A percentile compares a stretch with the other conserved stretches of the same genome.
Evolutionary conservation across 768 basidiomycete genomes (phyloP).

Genomic region (Suillus paluster): DNA sequence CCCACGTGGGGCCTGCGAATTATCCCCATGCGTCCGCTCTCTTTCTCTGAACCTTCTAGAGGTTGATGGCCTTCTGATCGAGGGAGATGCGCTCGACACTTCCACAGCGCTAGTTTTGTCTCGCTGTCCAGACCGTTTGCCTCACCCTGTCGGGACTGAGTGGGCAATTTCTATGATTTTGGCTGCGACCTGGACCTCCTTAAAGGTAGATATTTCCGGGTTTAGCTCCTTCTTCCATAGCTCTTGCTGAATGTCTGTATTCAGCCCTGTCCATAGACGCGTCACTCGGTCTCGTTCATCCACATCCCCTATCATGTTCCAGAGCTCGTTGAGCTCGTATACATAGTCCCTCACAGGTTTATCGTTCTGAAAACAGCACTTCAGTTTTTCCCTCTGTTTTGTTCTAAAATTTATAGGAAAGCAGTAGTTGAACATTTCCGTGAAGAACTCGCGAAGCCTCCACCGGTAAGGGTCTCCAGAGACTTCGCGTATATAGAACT

Average conservation of each 20-base stretch:
- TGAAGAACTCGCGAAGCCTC: constrained; percentile 35
- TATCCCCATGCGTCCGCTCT: no score
- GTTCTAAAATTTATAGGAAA: constrained; percentile 33
- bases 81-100: no score
- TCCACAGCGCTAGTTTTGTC: no score
- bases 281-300: constrained; percentile 34
- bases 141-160: no score
- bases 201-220: no score
- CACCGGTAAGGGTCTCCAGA: constrained; percentile 23
- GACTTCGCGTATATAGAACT: constrained; percentile 38
- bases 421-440: constrained; percentile 40
- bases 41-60: no score
- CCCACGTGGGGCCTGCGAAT: no score
- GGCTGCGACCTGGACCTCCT: no score
- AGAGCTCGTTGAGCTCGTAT: no score
- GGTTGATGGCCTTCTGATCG: no score
- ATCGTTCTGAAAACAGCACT: constrained; percentile 25
- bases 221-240: constrained; percentile 36
- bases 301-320: constrained; percentile 35
- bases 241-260: constrained; percentile 27
- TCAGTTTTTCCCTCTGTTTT: constrained; percentile 31
- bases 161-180: no score
- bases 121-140: no score
- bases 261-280: constrained; percentile 40
- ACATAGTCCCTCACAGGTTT: constrained; percentile 36